Base-by-base conservation (phyloP, 257 asterid species). In the Misopates orontium region DNA sequence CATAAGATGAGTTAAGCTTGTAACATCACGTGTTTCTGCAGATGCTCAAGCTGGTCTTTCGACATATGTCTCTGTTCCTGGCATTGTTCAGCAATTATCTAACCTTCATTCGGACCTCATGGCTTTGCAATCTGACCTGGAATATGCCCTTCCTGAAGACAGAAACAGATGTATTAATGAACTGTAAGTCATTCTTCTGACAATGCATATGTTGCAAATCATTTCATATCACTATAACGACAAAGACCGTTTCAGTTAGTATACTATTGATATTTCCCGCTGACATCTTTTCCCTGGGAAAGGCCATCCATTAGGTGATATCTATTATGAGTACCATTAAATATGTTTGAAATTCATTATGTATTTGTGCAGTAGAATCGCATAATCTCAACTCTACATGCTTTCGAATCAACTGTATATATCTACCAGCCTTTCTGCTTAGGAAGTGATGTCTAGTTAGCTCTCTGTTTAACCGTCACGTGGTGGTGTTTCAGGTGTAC, bases 11-110 rank as follows among this genome's bases (percentile, higher is more conserved):
- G 3, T 36, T 50, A 19, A 36, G 70, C 41, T 22, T 62, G 71
- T 23, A 32, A 52, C 28, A 47, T 48, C 12, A 64, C 59, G 59
- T 54, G 15, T 41, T 10, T 32, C 63, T 71, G 64, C 82, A 90
- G 99, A 93, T 84, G 90, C 85, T 64, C 99, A 93, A 82, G 88
- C 87, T 82, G 90, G 95, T 83, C 75, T 84, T 69, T 88, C 97
- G 56, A 83, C 95, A 24, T 93, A 93, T 56, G 97, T 93, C 32
- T 93, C 99, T 4, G 95, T 95, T 44, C 99, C 99, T 19, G 96
- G 99, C 71, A 85, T 93, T 60, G 86, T 93, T 69, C 97, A 93
- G 67, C 99, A 93, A 71, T 78, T 93, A 70, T 89, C 95, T 31
- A 82, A 79, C 77, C 99, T 93, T 76, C 95, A 81, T 15, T 90